Conservation (phyloP, 306 rosid species). For the Purshia tridentata region DNA sequence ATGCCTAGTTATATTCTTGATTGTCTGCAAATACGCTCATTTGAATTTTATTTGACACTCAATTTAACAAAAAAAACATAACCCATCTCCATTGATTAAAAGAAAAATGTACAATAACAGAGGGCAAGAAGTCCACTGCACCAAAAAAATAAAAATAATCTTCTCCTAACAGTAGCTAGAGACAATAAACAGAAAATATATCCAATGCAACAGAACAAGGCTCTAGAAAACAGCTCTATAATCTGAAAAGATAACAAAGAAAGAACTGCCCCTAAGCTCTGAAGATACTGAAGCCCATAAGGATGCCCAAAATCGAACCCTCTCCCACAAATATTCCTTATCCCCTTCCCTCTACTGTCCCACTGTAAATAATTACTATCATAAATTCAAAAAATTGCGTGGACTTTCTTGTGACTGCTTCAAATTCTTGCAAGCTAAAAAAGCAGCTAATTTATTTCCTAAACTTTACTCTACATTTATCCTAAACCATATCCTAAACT, state of each 20-base stretch:
- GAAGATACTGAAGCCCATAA: too few species aligned
- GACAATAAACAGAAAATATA: too few species aligned
- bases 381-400: not conserved
- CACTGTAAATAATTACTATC: not conserved
- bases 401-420: not conserved
- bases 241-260: too few species aligned
- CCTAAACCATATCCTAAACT: not conserved
- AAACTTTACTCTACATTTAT: not conserved
- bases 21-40: not conserved
- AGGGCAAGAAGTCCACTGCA: too few species aligned
- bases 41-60: not conserved
- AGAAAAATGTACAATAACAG: too few species aligned
- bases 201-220: too few species aligned
- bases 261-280: too few species aligned
- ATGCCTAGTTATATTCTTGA: not conserved
- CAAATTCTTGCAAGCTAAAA: not conserved
- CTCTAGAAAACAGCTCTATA: too few species aligned
- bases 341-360: not conserved
- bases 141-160: too few species aligned
- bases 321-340: too few species aligned
- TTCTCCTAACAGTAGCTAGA: too few species aligned
- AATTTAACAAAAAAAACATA: not conserved
- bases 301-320: too few species aligned
- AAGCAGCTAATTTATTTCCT: not conserved
- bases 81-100: not conserved